These are phyloP conservation scores for Yamadazyma sp. DNA, from an alignment of 1,139 yeast species.

Conservation along the genomic window DNA sequence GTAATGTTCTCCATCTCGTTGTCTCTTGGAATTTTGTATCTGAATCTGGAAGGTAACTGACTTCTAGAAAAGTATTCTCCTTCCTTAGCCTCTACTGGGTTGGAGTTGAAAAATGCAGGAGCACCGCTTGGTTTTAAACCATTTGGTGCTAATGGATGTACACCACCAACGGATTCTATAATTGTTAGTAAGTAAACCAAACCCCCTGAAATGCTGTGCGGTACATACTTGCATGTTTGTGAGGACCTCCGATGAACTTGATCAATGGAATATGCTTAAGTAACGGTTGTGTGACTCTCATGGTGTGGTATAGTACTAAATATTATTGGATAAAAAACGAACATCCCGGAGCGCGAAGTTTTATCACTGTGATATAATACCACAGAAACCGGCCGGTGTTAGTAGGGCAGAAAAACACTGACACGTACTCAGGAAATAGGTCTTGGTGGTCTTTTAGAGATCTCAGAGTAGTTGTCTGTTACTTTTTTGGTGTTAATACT, in stretches of 20 bases:
- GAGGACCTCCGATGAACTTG: conserved; percentile 63
- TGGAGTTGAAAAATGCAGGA: conserved; percentile 23
- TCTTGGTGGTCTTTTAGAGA: too few relatives aligned
- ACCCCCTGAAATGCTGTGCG: too few relatives aligned
- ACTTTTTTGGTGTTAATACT: too few relatives aligned
- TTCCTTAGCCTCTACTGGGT: conserved; percentile 40
- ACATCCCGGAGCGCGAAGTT: conserved; percentile 7
- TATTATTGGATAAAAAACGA: conserved; percentile 5
- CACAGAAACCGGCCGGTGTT: not conserved
- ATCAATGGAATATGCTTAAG: conserved; percentile 54
- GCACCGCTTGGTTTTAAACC: conserved; percentile 47
- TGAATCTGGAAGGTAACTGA: conserved; percentile 69
- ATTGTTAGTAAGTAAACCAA: conserved; percentile 17
- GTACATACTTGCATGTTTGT: conserved; percentile 49
- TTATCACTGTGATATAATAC: not conserved
- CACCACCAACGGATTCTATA: conserved; percentile 22
- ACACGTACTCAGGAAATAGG: too few relatives aligned
- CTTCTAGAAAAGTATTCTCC: conserved; percentile 59
- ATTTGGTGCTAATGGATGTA: conserved; percentile 54
- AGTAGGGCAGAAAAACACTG: not conserved
- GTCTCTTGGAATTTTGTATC: conserved; percentile 60
- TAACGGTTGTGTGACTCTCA: conserved; percentile 33
- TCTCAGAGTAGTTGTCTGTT: too few relatives aligned
- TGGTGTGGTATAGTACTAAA: conserved; percentile 12
- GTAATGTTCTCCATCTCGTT: conserved; percentile 71